A percentile compares a stretch with the other conserved stretches of the same genome.
Evolutionary conservation across 108 stramenopile species (phyloP).

Genomic region (Nitzschia sp.): DNA sequence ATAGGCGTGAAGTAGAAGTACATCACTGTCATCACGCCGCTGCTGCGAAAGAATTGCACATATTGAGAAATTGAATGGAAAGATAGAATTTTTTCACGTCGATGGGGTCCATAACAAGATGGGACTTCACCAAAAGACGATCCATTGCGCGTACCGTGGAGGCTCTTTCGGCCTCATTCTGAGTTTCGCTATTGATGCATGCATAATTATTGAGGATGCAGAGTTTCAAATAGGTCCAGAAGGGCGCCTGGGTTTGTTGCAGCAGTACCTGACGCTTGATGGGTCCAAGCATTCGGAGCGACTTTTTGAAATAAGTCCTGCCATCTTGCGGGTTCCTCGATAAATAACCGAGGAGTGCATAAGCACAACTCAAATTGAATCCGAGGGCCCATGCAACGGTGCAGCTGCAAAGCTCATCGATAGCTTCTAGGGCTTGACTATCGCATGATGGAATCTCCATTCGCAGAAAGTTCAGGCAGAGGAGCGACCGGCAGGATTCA

Average conservation of each 20-base stretch:
- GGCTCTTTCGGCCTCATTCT: not conserved
- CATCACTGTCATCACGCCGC: slow-evolving; percentile 10
- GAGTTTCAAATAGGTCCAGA: slow-evolving; percentile 17
- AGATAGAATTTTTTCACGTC: slow-evolving; percentile 13
- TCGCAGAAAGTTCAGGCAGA: slow-evolving; percentile 2
- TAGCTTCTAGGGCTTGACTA: not conserved
- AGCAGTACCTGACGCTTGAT: slow-evolving; percentile 1
- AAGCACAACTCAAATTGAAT: not conserved
- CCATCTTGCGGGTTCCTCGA: not conserved
- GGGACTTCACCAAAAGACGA: not conserved
- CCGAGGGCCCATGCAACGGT: slow-evolving; percentile 8
- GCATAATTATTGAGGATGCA: slow-evolving; percentile 7
- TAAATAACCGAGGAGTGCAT: not conserved
- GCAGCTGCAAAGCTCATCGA: not conserved
- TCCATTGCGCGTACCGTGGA: not conserved
- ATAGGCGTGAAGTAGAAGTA: too few relatives aligned
- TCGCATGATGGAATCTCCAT: slow-evolving; percentile 2
- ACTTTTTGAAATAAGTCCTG: not conserved
- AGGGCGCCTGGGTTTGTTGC: slow-evolving; percentile 1
- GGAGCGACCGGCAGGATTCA: not conserved
- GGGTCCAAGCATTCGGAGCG: slow-evolving; percentile 1
- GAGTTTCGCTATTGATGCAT: not conserved
- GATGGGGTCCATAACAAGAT: slow-evolving; percentile 1
- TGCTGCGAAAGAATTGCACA: not conserved
- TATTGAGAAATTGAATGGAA: slow-evolving; percentile 3